A percentile compares a stretch with the other conserved stretches of the same genome.
Conservation (phyloP, 495 filamentous ascomycete species). For the Geoglossum glabrum region DNA sequence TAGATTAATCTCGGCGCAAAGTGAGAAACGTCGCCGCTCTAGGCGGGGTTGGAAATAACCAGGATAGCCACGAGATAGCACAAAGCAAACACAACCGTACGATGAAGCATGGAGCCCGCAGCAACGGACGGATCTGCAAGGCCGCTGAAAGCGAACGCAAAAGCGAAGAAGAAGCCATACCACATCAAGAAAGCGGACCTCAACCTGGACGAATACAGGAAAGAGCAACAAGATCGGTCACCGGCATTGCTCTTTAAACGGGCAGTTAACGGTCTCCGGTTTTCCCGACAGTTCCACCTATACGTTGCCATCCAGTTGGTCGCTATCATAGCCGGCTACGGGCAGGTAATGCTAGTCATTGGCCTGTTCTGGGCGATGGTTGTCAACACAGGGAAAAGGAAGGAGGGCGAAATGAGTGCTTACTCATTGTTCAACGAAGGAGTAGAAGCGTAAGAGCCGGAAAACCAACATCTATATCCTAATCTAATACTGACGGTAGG, state of each 20-base stretch:
- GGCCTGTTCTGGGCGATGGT: slow-evolving; percentile 20
- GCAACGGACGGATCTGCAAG: not conserved
- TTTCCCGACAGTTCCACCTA: slow-evolving; percentile 18
- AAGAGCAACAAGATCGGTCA: slow-evolving; percentile 15
- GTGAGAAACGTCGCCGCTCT: too few species aligned
- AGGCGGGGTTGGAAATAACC: too few species aligned
- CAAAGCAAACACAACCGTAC: not conserved
- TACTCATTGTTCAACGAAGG: slow-evolving; percentile 18
- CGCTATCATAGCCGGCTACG: slow-evolving; percentile 15
- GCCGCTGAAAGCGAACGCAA: slow-evolving; percentile 2
- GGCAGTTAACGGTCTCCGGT: slow-evolving; percentile 10
- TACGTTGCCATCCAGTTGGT: slow-evolving; percentile 14
- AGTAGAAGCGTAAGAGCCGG: slow-evolving; percentile 12
- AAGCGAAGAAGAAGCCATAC: slow-evolving; percentile 13
- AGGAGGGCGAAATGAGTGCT: slow-evolving; percentile 17
- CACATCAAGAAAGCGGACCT: slow-evolving; percentile 18
- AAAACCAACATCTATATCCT: not conserved
- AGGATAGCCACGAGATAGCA: too few species aligned
- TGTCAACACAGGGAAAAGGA: slow-evolving; percentile 17
- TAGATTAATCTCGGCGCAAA: too few species aligned
- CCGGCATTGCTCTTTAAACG: slow-evolving; percentile 14
- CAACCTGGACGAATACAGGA: slow-evolving; percentile 18
- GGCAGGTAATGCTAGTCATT: slow-evolving; percentile 17
- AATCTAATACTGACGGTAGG: not conserved
- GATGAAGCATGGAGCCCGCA: not conserved